phyloP scores from a whole-genome alignment of 202 grass and related monocot species.

The Carex arenaria region DNA sequence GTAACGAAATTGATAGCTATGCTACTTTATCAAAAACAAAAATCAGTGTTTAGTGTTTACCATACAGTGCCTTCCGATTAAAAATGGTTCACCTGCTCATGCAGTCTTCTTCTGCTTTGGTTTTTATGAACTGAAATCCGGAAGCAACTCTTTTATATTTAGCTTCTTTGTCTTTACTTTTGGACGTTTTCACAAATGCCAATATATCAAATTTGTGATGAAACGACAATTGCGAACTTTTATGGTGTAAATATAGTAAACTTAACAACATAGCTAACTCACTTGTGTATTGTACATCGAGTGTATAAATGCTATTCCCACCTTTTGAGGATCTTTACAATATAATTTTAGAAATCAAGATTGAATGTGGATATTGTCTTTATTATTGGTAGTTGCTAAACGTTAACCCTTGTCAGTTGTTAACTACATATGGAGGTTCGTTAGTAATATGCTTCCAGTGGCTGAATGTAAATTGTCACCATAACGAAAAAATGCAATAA shows the following conservation, averaged over 20 bases:
- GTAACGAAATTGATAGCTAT: too few species aligned
- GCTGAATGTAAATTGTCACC: not conserved
- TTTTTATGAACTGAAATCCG: not conserved
- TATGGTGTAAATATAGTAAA: conserved; percentile 3
- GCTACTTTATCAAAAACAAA: too few species aligned
- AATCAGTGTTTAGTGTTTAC: not conserved
- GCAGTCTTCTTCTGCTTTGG: not conserved
- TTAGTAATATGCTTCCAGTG: not conserved
- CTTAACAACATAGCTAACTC: not conserved
- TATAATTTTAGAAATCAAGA: not conserved
- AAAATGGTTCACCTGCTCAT: not conserved
- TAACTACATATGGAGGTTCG: not conserved
- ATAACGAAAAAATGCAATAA: not conserved
- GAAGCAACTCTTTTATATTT: not conserved
- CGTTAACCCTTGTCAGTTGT: not conserved
- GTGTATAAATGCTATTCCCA: not conserved
- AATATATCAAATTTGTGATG: not conserved
- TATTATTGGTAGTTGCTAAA: not conserved
- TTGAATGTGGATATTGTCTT: not conserved
- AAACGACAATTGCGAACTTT: not conserved
- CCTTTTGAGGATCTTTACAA: not conserved
- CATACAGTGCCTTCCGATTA: not conserved
- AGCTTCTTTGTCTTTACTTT: too few species aligned
- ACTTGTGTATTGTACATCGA: not conserved
- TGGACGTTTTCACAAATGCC: not conserved